Evolutionary conservation across 331 rosid species (phyloP).

Genomic region (Rosa hybrid): DNA sequence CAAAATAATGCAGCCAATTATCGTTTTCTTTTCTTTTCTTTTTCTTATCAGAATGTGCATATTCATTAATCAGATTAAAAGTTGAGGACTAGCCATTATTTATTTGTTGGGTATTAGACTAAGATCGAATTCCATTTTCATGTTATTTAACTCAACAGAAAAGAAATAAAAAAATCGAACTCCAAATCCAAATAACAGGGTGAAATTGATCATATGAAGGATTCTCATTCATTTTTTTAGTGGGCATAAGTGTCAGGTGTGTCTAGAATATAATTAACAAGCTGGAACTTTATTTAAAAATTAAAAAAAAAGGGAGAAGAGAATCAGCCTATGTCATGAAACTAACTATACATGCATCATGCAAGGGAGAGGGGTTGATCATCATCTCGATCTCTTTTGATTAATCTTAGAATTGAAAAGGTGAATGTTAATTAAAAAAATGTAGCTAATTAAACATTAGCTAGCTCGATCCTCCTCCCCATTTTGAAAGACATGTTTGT

Average conservation of each 20-base stretch:
- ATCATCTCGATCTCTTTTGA: neutral
- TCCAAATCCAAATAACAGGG: neutral
- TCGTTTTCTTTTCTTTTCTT: too few species aligned
- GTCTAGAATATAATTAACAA: constrained; percentile 2
- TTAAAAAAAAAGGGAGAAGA: neutral
- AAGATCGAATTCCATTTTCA: neutral
- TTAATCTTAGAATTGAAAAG: neutral
- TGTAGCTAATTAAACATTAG: neutral
- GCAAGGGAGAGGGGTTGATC: neutral
- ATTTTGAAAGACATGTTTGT: constrained; percentile 56
- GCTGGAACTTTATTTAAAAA: constrained; percentile 14
- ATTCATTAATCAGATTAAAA: too few species aligned
- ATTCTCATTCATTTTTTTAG: neutral
- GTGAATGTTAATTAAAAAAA: neutral
- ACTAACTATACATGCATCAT: neutral
- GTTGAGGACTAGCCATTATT: too few species aligned
- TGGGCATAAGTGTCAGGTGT: constrained; percentile 31
- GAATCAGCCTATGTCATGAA: neutral
- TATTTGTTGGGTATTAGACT: too few species aligned
- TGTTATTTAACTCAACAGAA: neutral
- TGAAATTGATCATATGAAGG: neutral
- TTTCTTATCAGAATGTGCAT: too few species aligned
- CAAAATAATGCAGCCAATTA: too few species aligned
- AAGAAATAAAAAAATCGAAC: neutral
- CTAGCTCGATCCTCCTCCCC: constrained; percentile 1